These are phyloP conservation scores for Nakazawaea pomicola DNA, from an alignment of 805 yeast species.

Conservation along the genomic window DNA sequence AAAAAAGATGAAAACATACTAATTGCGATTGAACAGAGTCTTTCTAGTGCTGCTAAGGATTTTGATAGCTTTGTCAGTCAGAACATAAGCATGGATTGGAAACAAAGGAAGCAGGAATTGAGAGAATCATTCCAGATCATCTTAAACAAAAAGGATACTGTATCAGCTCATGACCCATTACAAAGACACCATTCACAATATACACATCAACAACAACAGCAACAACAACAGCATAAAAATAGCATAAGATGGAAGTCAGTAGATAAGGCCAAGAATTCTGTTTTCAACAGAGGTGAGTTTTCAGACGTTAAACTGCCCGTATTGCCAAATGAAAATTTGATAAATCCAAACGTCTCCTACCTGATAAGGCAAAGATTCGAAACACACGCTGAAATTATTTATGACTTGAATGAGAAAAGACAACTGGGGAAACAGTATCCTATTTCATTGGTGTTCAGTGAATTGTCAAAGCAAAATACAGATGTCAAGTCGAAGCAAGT, in stretches of 20 bases:
- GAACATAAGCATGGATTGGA: conserved; percentile 81
- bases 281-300: conserved; percentile 25
- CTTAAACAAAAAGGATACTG: conserved; percentile 22
- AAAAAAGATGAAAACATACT: conserved; percentile 81
- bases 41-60: conserved; percentile 69
- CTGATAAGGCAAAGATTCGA: conserved; percentile 53
- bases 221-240: no score
- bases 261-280: conserved; percentile 27
- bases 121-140: conserved; percentile 66
- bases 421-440: conserved; percentile 48
- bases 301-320: conserved; percentile 22
- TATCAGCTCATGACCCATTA: no score
- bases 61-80: conserved; percentile 74
- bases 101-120: conserved; percentile 65
- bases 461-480: conserved; percentile 49
- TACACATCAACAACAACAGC: no score
- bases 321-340: conserved; percentile 14
- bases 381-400: conserved; percentile 65
- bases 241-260: conserved; percentile 19
- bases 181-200: conserved; percentile 11
- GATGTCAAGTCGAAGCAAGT: conserved; percentile 68
- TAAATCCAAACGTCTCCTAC: conserved; percentile 34
- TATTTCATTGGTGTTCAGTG: conserved; percentile 54
- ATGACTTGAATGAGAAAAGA: conserved; percentile 66
- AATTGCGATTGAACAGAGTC: conserved; percentile 76